phyloP scores from a whole-genome alignment of 805 yeast genomes.

The Candida dendrica region DNA sequence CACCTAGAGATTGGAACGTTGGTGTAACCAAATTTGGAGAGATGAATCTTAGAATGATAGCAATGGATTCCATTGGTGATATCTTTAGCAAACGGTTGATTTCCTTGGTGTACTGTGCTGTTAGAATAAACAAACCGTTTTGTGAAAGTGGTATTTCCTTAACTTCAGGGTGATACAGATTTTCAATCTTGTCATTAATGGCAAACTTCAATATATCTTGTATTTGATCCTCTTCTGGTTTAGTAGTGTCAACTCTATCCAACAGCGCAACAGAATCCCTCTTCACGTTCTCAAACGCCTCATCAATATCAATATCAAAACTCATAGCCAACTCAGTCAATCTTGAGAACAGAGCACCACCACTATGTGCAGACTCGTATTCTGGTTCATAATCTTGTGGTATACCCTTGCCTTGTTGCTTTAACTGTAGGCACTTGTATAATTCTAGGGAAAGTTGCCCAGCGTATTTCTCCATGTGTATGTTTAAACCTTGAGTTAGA shows the following conservation, averaged over 20 bases:
- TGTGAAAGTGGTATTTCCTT: slow-evolving; percentile 24
- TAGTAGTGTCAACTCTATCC: slow-evolving; percentile 21
- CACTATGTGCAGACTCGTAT: slow-evolving; percentile 9
- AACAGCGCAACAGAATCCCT: slow-evolving; percentile 37
- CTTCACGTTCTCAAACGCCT: slow-evolving; percentile 27
- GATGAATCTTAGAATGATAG: slow-evolving; percentile 31
- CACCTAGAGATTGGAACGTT: slow-evolving; percentile 15
- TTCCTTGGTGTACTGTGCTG: slow-evolving; percentile 17
- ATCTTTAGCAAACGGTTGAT: slow-evolving; percentile 8
- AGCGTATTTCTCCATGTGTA: slow-evolving; percentile 24
- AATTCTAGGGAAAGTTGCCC: slow-evolving; percentile 23
- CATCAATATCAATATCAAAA: slow-evolving; percentile 56
- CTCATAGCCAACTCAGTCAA: slow-evolving; percentile 48
- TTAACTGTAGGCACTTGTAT: slow-evolving; percentile 14
- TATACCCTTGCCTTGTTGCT: slow-evolving; percentile 5
- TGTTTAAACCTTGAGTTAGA: slow-evolving; percentile 43
- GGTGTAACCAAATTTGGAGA: slow-evolving; percentile 31
- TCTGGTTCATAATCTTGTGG: slow-evolving; percentile 9
- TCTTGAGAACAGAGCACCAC: slow-evolving; percentile 31
- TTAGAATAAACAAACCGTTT: slow-evolving; percentile 24
- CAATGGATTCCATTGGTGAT: slow-evolving; percentile 25
- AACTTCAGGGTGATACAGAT: slow-evolving; percentile 20
- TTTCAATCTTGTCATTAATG: slow-evolving; percentile 25
- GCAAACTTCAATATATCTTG: slow-evolving; percentile 31
- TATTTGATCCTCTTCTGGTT: slow-evolving; percentile 25